Base-by-base conservation (phyloP, 2,329 filamentous ascomycete species). In the Xylariales sp. region DNA sequence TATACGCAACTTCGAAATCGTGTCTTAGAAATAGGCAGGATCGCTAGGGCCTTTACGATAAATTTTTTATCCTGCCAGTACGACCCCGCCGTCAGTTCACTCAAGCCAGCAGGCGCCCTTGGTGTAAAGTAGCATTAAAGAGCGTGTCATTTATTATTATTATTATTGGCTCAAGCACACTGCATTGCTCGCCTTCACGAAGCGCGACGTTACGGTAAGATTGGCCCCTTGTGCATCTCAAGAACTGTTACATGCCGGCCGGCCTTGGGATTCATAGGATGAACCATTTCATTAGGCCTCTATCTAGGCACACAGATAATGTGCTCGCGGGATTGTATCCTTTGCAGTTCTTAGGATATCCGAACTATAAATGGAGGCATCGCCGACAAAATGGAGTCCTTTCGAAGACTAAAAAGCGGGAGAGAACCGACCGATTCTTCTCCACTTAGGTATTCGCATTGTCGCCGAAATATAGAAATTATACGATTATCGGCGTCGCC, bases 1-100 rank as follows among this genome's bases (percentile, higher is more conserved):
- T 55, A 28, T 60, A 56, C 34, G 32, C 10, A 62, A 52, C 34
- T 54, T 49, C 34, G 5, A n/a, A 45, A 18, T 54, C 5, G 46
- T 23, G 5, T 41, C 46, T 10, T 36, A 36, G 6, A 54, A 57
- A 36, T 4, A 28, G 49, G 58, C 30, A 57, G 14, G 62, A 68
- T 61, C 65, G 36, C 58, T 57, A 68, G 62, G 62, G 52, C 41
- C 34, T 45, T 10, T 18, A 28, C 46, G 61, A 50, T 54, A 43
- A 9, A 46, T n/a, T 52, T 54, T 58, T 45, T n/a, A 55, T 58
- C n/a, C 53, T 41, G 23, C 36, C 12, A 14, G 43, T 34, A 62
- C 41, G 43, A 34, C 39, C 56, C 56, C 46, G 52, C 52, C 45
- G 63, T 53, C 32, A 32, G 12, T 4, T 46, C 39, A 41, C 53